phyloP scores from a whole-genome alignment of 2,329 filamentous ascomycete genomes.

The Tolypocladium album region DNA sequence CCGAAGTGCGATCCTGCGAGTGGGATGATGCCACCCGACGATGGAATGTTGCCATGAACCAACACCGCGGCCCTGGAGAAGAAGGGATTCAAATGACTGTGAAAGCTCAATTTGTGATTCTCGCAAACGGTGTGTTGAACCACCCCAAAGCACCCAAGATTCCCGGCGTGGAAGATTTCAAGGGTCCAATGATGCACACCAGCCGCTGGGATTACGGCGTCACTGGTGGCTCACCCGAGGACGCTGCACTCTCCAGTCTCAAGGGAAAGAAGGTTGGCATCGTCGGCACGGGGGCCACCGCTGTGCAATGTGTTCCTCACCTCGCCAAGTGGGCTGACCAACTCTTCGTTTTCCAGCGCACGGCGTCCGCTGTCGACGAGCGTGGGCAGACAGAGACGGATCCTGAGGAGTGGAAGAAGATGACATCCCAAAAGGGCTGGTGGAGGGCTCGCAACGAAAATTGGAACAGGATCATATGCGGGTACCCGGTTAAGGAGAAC shows the following conservation, averaged over 20 bases:
- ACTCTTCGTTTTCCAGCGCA: slow-evolving; percentile 46
- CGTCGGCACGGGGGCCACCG: slow-evolving; percentile 39
- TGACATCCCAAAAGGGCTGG: slow-evolving; percentile 33
- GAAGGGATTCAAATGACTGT: slow-evolving; percentile 14
- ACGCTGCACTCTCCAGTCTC: slow-evolving; percentile 31
- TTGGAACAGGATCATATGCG: slow-evolving; percentile 17
- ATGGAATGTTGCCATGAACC: slow-evolving; percentile 11
- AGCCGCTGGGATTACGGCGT: slow-evolving; percentile 32
- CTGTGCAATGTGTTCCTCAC: slow-evolving; percentile 31
- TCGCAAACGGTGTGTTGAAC: slow-evolving; percentile 27
- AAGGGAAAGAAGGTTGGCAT: slow-evolving; percentile 35
- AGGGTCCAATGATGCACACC: slow-evolving; percentile 33
- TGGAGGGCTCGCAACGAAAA: slow-evolving; percentile 25
- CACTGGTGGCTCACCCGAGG: slow-evolving; percentile 27
- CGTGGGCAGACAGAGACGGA: slow-evolving; percentile 30
- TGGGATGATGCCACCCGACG: slow-evolving; percentile 31
- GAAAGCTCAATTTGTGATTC: slow-evolving; percentile 26
- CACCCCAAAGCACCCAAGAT: slow-evolving; percentile 31
- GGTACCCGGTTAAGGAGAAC: slow-evolving; percentile 29
- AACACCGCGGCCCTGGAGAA: slow-evolving; percentile 13
- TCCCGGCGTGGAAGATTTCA: slow-evolving; percentile 28
- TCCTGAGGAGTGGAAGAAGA: slow-evolving; percentile 25
- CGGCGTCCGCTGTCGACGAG: slow-evolving; percentile 30
- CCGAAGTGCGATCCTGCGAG: slow-evolving; percentile 23
- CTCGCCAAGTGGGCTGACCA: slow-evolving; percentile 36